Conservation (phyloP, 2,329 filamentous ascomycete genomes). For the Drechslera avenae region DNA sequence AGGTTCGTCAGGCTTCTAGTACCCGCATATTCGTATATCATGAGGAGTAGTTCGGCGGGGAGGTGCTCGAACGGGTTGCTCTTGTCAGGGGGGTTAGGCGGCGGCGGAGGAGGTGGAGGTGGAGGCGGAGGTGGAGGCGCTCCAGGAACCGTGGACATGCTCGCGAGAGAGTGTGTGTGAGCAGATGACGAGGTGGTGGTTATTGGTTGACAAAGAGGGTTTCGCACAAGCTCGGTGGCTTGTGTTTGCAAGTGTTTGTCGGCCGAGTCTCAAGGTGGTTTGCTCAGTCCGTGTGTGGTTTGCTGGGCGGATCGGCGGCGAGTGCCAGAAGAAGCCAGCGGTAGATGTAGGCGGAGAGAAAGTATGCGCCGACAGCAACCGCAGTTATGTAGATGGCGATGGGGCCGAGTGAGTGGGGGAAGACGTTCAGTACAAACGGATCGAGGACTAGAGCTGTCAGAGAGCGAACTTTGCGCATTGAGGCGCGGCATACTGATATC, state of each 20-base stretch:
- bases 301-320: constrained; percentile 25
- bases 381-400: constrained; percentile 70
- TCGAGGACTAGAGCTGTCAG: constrained; percentile 68
- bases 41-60: constrained; percentile 54
- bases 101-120: constrained; percentile 21
- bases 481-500: constrained; percentile 63
- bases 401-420: constrained; percentile 77
- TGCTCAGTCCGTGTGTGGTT: constrained; percentile 43
- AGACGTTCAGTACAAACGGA: constrained; percentile 77
- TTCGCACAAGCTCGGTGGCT: too few relatives aligned
- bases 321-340: constrained; percentile 37
- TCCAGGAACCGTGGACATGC: constrained; percentile 33
- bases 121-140: constrained; percentile 29
- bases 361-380: constrained; percentile 62
- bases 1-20: constrained; percentile 52
- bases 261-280: not conserved
- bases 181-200: not conserved
- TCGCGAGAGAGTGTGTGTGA: not conserved
- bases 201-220: too few relatives aligned
- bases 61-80: constrained; percentile 45
- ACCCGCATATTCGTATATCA: constrained; percentile 51
- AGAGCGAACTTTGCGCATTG: not conserved
- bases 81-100: constrained; percentile 7
- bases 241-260: not conserved
- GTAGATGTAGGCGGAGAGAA: constrained; percentile 54